These are phyloP conservation scores for Dysphania ambrosioides DNA, from an alignment of 148 eudicot species.

Conservation along the genomic window DNA sequence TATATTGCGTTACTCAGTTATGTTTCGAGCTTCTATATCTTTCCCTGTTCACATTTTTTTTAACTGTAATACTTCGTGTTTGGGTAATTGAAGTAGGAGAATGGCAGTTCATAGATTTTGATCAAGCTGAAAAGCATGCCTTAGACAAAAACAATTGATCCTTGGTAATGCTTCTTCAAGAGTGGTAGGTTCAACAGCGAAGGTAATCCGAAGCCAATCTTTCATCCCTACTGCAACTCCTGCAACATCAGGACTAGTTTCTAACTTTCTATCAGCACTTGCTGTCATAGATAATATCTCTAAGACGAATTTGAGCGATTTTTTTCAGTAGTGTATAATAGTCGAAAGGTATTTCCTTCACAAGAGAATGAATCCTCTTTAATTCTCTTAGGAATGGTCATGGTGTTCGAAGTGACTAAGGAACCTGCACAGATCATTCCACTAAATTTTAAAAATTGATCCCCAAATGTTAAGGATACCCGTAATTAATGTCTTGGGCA, in stretches of 20 bases:
- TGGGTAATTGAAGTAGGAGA: neutral
- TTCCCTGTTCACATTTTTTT: neutral
- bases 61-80: neutral
- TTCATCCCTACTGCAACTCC: conserved; percentile 77
- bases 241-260: conserved; percentile 18
- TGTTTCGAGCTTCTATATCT: neutral
- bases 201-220: conserved; percentile 76
- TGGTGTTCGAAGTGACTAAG: too few species aligned
- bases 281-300: too few species aligned
- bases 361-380: conserved; percentile 65
- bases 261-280: too few species aligned
- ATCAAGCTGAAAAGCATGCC: conserved; percentile 29
- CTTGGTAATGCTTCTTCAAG: conserved; percentile 67
- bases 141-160: conserved; percentile 36
- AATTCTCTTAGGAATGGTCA: too few species aligned
- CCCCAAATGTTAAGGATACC: neutral
- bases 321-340: too few species aligned
- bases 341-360: conserved; percentile 39
- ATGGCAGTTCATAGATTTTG: neutral
- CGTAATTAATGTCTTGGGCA: too few species aligned
- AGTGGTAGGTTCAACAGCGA: conserved; percentile 63
- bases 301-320: neutral
- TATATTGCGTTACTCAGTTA: too few species aligned
- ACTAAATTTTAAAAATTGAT: neutral
- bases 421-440: conserved; percentile 33